Conservation (phyloP, 176 grass and related monocot species). For the Metroxylon sagu region DNA sequence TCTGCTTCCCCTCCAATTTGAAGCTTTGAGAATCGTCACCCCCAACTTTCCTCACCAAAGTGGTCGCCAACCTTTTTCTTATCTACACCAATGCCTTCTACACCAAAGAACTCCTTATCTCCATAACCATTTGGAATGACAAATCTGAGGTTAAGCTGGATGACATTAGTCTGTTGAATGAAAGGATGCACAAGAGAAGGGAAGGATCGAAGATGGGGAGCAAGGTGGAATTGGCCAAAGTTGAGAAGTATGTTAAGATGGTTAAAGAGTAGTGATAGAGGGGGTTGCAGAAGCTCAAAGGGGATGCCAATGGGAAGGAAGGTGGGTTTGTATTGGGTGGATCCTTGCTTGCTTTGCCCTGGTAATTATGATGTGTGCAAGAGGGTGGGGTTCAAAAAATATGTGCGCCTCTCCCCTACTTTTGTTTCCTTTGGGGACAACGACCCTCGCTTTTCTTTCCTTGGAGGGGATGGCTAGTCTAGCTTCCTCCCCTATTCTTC, state of each 20-base stretch:
- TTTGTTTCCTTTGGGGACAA: no score
- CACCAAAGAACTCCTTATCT: conserved; percentile 7
- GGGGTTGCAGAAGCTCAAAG: conserved; percentile 14
- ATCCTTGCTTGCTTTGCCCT: conserved; percentile 56
- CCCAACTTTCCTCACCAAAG: background rate
- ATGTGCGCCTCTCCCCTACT: conserved; percentile 5
- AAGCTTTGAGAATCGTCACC: conserved; percentile 3
- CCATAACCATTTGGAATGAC: conserved; percentile 3
- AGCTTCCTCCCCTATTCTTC: no score
- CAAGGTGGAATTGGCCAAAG: conserved; percentile 41
- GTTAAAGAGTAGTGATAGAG: conserved; percentile 17
- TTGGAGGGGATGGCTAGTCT: no score
- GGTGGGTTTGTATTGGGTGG: conserved; percentile 70
- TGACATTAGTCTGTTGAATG: conserved; percentile 56
- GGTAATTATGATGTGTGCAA: conserved; percentile 87
- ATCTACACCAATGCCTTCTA: conserved; percentile 19
- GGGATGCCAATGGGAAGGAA: conserved; percentile 10
- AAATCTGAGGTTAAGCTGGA: conserved; percentile 24
- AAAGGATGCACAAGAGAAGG: conserved; percentile 44
- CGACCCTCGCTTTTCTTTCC: no score
- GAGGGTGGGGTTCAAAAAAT: conserved; percentile 84
- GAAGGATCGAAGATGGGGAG: conserved; percentile 4
- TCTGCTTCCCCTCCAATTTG: conserved; percentile 7
- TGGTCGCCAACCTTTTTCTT: background rate
- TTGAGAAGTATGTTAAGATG: conserved; percentile 51